Base-by-base conservation (phyloP, 306 rosid species). In the Quercus bicolor region DNA sequence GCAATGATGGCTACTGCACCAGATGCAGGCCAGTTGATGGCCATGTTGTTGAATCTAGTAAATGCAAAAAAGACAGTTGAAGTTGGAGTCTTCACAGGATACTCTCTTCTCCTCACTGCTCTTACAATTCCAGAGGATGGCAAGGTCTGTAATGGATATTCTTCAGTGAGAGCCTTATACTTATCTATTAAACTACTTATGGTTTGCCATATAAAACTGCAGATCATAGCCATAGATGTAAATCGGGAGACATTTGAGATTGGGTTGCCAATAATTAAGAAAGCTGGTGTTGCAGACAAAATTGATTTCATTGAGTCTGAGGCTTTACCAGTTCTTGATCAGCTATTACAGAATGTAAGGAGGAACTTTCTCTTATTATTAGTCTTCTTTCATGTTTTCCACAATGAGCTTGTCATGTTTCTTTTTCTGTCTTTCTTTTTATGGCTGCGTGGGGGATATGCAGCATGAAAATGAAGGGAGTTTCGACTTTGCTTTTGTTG, bases 81-180 rank as follows among this genome's bases (percentile, higher is more conserved):
- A 86, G 75, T 88, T 6, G 94, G 92, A 68, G 92, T 86, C 4
- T 86, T 88, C 70, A 86, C 92, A 18, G 89, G 94, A 69, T 91
- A 91, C 77, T 87, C 93, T 72, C 91, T 88, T 83, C 97, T 91
- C 76, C 90, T 87, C 76, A 89, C 97, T 0, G 97, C 92, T 71
- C 92, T 89, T 73, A 40, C 78, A 62, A 83, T 85, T 62, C 92
- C 92, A 7, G 19, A 72, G 19, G 87, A 88, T 77, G 97, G 93
- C 80, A 87, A 89, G 88, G 90, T 84, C 54, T 23, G 56, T 24
- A 64, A n/a, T 48, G 14, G 12, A 60, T 4, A 1, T 18, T 75
- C 45, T 74, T 64, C 5, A 55, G 13, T 33, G 51, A 15, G 70
- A 43, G 2, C 51, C 29, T 40, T 20, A 56, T 48, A 28, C 52